These are phyloP conservation scores for Posidonia oceanica DNA, from an alignment of 116 monocot species.

Conservation along the genomic window DNA sequence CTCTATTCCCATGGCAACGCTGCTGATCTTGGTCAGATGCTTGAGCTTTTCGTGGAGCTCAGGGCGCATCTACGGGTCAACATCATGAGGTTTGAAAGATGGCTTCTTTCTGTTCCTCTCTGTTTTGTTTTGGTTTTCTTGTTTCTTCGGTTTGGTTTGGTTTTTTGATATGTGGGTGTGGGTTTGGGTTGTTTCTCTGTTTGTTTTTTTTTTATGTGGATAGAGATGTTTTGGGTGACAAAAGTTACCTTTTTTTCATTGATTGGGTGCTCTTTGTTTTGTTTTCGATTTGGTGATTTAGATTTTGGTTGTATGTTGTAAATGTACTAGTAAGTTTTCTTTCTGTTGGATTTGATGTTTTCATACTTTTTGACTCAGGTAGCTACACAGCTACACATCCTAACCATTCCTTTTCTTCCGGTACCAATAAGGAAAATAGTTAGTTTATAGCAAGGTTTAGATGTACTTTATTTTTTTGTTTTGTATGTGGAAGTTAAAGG, in stretches of 20 bases:
- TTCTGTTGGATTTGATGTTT: neutral
- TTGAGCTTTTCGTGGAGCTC: constrained; percentile 87
- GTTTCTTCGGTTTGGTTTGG: neutral
- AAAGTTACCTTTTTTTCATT: too few relatives aligned
- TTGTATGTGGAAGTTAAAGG: neutral
- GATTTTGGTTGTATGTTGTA: too few relatives aligned
- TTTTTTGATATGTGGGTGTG: neutral
- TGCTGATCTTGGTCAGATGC: constrained; percentile 97
- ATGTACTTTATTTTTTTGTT: too few relatives aligned
- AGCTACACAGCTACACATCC: too few relatives aligned
- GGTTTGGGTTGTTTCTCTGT: neutral
- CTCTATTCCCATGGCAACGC: constrained; percentile 98
- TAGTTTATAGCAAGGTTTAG: too few relatives aligned
- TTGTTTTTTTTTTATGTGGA: too few relatives aligned
- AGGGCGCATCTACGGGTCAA: constrained; percentile 83
- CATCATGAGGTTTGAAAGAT: constrained; percentile 66
- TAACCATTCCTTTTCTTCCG: too few relatives aligned
- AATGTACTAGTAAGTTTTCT: neutral
- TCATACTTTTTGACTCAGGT: neutral
- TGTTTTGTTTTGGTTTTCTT: neutral
- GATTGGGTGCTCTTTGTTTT: too few relatives aligned
- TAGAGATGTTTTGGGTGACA: too few relatives aligned
- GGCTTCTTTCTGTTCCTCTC: neutral
- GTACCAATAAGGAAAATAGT: too few relatives aligned
- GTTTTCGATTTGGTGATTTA: too few relatives aligned